A percentile compares a stretch with the other conserved stretches of the same genome.
Conservation (phyloP, 805 yeast genomes). For the Ogataea dorogensis region DNA sequence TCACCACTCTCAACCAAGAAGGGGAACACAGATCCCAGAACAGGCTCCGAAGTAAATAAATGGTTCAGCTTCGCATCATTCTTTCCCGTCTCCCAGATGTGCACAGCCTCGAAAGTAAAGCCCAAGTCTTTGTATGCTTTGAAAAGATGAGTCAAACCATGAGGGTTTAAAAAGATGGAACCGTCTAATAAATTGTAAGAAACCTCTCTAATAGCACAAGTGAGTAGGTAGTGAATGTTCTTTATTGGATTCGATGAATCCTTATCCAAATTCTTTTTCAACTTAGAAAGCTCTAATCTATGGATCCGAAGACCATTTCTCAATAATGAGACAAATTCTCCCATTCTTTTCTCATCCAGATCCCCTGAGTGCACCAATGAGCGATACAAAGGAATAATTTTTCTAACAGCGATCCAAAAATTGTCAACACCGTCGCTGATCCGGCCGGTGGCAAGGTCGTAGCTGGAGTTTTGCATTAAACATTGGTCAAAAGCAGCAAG, state of each 20-base stretch:
- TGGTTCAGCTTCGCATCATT: constrained; percentile 40
- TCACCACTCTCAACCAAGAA: constrained; percentile 61
- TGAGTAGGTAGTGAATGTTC: constrained; percentile 49
- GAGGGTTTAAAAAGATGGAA: constrained; percentile 44
- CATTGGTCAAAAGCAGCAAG: constrained; percentile 52
- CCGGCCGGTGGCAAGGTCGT: constrained; percentile 39
- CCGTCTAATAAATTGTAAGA: constrained; percentile 48
- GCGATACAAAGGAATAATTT: constrained; percentile 49
- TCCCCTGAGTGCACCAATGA: constrained; percentile 47
- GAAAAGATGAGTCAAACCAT: constrained; percentile 56
- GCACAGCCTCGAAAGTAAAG: constrained; percentile 60
- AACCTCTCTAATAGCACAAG: constrained; percentile 50
- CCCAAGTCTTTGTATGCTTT: constrained; percentile 61
- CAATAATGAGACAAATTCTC: constrained; percentile 48
- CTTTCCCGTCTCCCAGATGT: constrained; percentile 68
- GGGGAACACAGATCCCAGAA: constrained; percentile 68
- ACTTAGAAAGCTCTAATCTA: constrained; percentile 51
- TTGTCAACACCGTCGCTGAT: constrained; percentile 40
- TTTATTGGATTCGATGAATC: constrained; percentile 55
- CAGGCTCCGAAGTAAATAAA: constrained; percentile 59
- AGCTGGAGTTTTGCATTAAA: constrained; percentile 35
- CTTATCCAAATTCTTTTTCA: constrained; percentile 58
- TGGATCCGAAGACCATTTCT: constrained; percentile 58
- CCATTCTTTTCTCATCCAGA: constrained; percentile 44
- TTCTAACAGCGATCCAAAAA: constrained; percentile 53